These are phyloP conservation scores for Sapria himalayana DNA, from an alignment of 345 rosid species.

Conservation along the genomic window DNA sequence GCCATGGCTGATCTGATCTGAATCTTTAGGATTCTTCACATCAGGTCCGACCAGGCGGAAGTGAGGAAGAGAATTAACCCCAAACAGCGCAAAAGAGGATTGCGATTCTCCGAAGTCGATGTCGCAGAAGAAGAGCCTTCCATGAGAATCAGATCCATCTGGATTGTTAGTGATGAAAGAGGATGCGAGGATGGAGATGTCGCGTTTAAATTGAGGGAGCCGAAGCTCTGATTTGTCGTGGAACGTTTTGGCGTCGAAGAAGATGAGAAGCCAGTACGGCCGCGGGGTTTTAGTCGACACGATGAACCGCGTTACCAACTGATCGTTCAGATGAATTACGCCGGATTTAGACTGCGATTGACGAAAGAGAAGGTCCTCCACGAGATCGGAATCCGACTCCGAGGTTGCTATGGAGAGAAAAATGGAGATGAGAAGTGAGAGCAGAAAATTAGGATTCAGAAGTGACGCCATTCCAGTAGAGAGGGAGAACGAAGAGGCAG, in stretches of 20 bases:
- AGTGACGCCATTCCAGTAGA: too few species aligned
- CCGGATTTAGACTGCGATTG: constrained; percentile 46
- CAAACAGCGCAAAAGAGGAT: constrained; percentile 45
- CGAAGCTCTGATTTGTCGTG: constrained; percentile 53
- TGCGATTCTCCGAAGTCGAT: constrained; percentile 57
- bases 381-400: constrained; percentile 25
- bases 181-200: constrained; percentile 48
- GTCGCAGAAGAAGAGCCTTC: constrained; percentile 63
- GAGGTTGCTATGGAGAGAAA: constrained; percentile 7
- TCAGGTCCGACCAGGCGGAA: constrained; percentile 48
- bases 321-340: constrained; percentile 67
- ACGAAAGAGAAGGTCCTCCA: constrained; percentile 36
- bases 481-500: too few species aligned
- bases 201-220: constrained; percentile 40
- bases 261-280: constrained; percentile 51
- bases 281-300: constrained; percentile 49
- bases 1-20: constrained; percentile 50
- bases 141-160: constrained; percentile 13
- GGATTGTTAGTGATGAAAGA: constrained; percentile 52
- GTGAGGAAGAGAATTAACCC: constrained; percentile 83
- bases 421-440: constrained; percentile 13
- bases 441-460: too few species aligned
- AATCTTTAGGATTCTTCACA: constrained; percentile 28
- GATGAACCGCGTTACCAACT: constrained; percentile 48
- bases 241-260: constrained; percentile 71